These are phyloP conservation scores for Cladorrhinum sp. DNA, from an alignment of 2,329 filamentous ascomycete species.

Conservation along the genomic window DNA sequence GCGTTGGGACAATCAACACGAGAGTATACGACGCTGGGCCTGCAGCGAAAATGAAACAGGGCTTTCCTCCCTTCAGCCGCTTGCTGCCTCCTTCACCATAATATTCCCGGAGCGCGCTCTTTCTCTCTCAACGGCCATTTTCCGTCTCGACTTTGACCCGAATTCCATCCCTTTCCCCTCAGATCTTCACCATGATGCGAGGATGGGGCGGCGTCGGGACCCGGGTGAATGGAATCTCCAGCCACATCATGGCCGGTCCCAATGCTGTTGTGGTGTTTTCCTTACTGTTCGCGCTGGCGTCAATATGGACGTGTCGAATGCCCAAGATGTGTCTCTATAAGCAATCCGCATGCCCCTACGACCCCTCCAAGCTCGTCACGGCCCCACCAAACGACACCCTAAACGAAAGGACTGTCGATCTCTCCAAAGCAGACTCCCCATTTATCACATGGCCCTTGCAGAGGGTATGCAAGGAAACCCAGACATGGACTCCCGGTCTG, in stretches of 20 bases:
- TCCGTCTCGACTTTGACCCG: neutral
- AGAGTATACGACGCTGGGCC: no score
- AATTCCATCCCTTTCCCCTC: neutral
- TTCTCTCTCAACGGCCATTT: neutral
- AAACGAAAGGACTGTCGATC: constrained; percentile 28
- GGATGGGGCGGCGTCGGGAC: neutral
- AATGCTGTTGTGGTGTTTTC: constrained; percentile 23
- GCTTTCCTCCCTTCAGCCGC: no score
- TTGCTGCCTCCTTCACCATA: no score
- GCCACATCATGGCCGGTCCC: constrained; percentile 15
- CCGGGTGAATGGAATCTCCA: neutral
- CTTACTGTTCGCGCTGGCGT: constrained; percentile 25
- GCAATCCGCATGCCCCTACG: constrained; percentile 14
- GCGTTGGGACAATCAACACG: no score
- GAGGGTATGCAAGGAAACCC: constrained; percentile 41
- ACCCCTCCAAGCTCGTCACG: neutral
- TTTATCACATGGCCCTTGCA: constrained; percentile 46
- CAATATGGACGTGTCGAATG: constrained; percentile 28
- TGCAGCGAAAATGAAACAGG: no score
- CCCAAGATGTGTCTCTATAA: constrained; percentile 27
- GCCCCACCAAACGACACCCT: constrained; percentile 7
- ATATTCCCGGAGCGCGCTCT: neutral
- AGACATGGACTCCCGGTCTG: constrained; percentile 40
- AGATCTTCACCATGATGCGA: neutral
- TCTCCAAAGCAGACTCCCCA: constrained; percentile 39